These are phyloP conservation scores for Tolypocladium sp. DNA, from an alignment of 2,329 filamentous ascomycete species.

Conservation along the genomic window DNA sequence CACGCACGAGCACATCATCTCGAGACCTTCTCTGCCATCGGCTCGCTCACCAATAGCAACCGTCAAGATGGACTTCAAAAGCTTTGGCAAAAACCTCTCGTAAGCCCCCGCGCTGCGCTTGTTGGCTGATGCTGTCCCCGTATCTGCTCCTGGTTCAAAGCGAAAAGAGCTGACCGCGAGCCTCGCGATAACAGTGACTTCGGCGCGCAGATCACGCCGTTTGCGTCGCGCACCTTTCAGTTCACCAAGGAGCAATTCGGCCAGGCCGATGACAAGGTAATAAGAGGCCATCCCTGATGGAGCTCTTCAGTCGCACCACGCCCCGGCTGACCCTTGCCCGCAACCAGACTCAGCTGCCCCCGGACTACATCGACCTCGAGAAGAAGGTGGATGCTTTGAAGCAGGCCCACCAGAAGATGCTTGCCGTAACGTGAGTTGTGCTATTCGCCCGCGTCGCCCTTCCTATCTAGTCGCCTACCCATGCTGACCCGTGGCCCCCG, in stretches of 20 bases:
- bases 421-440: slow-evolving; percentile 77
- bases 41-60: neutral
- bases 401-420: slow-evolving; percentile 93
- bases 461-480: neutral
- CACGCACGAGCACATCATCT: neutral
- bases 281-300: neutral
- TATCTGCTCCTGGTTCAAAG: neutral
- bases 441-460: neutral
- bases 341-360: slow-evolving; percentile 79
- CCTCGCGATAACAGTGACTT: slow-evolving; percentile 33
- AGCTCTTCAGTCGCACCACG: neutral
- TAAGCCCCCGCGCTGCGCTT: slow-evolving; percentile 20
- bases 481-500: neutral
- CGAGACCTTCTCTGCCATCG: neutral
- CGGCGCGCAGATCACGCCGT: slow-evolving; percentile 81
- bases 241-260: slow-evolving; percentile 97
- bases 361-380: slow-evolving; percentile 97
- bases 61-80: slow-evolving; percentile 48
- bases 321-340: slow-evolving; percentile 7
- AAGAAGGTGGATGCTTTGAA: slow-evolving; percentile 97
- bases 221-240: slow-evolving; percentile 89
- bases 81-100: slow-evolving; percentile 47
- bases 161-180: slow-evolving; percentile 8
- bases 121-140: neutral
- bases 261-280: slow-evolving; percentile 85